Evolutionary conservation across 495 filamentous ascomycete genomes (phyloP), one percentile per base, ranked within the genome.

Genomic region (Platismatia glauca): DNA sequence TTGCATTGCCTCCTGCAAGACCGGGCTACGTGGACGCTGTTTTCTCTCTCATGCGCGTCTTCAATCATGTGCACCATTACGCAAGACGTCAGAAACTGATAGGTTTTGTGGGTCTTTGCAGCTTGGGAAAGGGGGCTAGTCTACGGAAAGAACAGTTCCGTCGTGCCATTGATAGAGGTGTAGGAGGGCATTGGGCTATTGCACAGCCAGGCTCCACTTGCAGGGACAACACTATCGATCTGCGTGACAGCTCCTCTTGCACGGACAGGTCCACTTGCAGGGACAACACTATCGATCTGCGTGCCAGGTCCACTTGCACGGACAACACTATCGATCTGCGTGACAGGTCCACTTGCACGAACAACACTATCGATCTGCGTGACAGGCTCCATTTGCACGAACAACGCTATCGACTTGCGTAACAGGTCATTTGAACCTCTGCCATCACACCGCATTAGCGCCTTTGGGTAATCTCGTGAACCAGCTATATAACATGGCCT

Each of bases 401-500:
- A n/a, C n/a, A n/a, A n/a, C n/a, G n/a, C n/a, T n/a, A n/a, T n/a
- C n/a, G 50, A 53, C 50, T 4, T 53, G 50, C 50, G 33, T 53
- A 29, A 53, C 50, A 53, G 50, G 50, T 29, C 33, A 31, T 53
- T 7, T 53, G 0, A 3, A 53, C 50, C 48, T 53, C 50, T 53
- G 50, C 29, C 29, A 53, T 53, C 50, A 29, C 16, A 53, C 7
- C 50, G 50, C 50, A 53, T 53, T 53, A 15, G 50, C 50, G 50
- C 27, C 50, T 53, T 53, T 53, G 20, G 9, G 50, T 53, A 58
- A 12, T 22, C 55, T 39, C 50, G 61, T 58, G 56, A 44, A 22
- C 37, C 52, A 58, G 53, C 50, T 63, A 48, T 63, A 67, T 68
- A 70, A 77, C 75, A 84, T 84, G 81, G 77, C 82, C 68, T 63